Conservation (phyloP, 1,284 basidiomycete genomes). For the Puccinia triticina region DNA sequence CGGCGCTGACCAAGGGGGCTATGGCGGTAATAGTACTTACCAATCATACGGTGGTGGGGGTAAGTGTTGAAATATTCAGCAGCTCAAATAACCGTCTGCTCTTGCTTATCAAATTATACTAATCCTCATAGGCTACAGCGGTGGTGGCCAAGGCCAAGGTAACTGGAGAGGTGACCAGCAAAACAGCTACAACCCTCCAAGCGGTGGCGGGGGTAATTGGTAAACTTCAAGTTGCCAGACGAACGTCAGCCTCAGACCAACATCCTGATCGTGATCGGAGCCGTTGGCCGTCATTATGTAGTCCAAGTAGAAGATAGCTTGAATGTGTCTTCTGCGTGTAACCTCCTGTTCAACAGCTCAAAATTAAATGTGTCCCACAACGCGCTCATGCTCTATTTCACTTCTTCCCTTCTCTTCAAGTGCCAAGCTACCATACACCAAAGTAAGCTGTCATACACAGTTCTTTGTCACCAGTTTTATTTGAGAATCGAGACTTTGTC, state of each 20-base stretch:
- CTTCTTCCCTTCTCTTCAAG: not conserved
- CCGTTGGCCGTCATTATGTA: not conserved
- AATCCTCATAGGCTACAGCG: conserved; percentile 4
- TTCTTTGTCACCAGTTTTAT: too few species aligned
- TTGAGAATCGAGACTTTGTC: too few species aligned
- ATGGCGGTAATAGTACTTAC: conserved; percentile 55
- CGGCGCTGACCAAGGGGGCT: conserved; percentile 27
- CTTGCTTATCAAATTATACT: not conserved
- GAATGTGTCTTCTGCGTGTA: not conserved
- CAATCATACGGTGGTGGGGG: conserved; percentile 24
- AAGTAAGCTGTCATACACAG: too few species aligned
- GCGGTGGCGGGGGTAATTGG: conserved; percentile 20
- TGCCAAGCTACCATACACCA: too few species aligned
- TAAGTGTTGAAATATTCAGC: not conserved
- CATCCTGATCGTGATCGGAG: not conserved
- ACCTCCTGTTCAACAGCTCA: conserved; percentile 8
- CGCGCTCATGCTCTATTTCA: not conserved
- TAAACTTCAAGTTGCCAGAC: conserved; percentile 6
- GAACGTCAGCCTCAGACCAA: not conserved
- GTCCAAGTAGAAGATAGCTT: not conserved
- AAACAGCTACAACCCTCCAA: not conserved
- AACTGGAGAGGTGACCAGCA: conserved; percentile 16
- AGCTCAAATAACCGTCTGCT: too few species aligned
- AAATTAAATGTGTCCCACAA: not conserved
- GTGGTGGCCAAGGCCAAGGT: conserved; percentile 7